Base-by-base conservation (phyloP, 176 grass and related monocot species). In the Eleusine coracana region DNA sequence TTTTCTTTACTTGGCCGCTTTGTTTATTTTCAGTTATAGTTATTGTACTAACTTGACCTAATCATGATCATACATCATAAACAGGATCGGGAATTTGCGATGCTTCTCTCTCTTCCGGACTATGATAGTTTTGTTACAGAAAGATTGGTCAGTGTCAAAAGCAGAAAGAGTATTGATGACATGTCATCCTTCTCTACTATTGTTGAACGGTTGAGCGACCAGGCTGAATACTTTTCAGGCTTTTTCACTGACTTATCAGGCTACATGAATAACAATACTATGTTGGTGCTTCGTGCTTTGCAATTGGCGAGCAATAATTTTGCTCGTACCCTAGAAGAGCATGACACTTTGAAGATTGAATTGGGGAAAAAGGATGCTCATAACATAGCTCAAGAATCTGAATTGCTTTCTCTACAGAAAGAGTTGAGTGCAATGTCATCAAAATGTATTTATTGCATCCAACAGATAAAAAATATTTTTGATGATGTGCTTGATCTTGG, bases 211-310 rank as follows among this genome's bases (percentile, higher is more conserved):
- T 77, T 93, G 67, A 92, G 79, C 77, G 82, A 75, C 44, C 81
- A 88, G 91, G 83, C 85, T 45, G 78, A 90, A 77, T 44, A 85
- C 55, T 39, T 90, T 55, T 70, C 71, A 54, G 75, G 70, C 25
- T 88, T 85, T 66, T 88, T 93, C 68, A 77, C 88, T 88, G 91
- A 90, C 83, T 81, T 93, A 68, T 95, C 88, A 65, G 80, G 76
- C 56, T 84, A 90, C 71, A 88, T 93, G 71, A 88, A 90, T 80
- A 81, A 80, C 38, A 86, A 93, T 83, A 84, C 85, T 79, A 77
- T 70, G 34, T 73, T 81, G 63, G 72, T 93, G 80, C 80, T 78
- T 48, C 91, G 50, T 85, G 85, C 80, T 80, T 63, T 95, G 65
- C 88, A 93, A 73, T 72, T 74, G 41, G 85, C 73, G 76, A 93